Evolutionary conservation across 495 filamentous ascomycete genomes (phyloP), one percentile per base, ranked within the genome.

Genomic region (Neurospora tetraspora): DNA sequence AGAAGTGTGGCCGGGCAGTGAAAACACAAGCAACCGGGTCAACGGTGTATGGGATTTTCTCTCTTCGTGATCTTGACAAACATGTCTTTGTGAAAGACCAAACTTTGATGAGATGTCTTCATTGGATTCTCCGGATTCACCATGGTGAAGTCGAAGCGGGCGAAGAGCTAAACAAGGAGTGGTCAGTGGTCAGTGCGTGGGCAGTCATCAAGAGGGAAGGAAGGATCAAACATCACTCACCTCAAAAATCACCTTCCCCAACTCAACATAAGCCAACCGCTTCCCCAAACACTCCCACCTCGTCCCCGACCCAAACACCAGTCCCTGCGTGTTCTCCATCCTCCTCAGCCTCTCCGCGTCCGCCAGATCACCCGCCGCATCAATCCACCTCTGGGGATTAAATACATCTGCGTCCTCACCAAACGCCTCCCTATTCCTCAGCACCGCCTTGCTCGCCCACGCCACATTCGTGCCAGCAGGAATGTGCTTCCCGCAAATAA

Each of bases 261-360:
- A 71, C 79, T 90, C 87, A 81, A 87, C 85, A 77, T 86, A 80
- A 5, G 87, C 87, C 76, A 90, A 84, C 74, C 85, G 82, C 73
- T 78, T 83, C 0, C 88, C 88, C 69, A 89, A 71, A 75, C 88
- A 90, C 12, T 83, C 81, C 59, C 86, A 79, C 14, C 86, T 76
- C 40, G 70, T 74, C 2, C 88, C 88, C 77, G 85, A 85, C 36
- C 87, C 87, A 79, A 89, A 89, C 1, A 78, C 81, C 72, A 89
- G 77, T 47, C 84, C 84, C 70, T 86, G 84, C 76, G 76, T 75
- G 53, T 69, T 81, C 69, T 86, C 87, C 74, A 85, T 86, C 53
- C 82, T 85, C 74, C 81, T 75, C 11, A 80, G 82, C n/a, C 80
- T 81, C 68, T 77, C 78, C 72, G 85, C 83, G 16, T 81, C 77